Conservation (phyloP, 2,329 filamentous ascomycete species). For the Pseudocercospora crystallina region DNA sequence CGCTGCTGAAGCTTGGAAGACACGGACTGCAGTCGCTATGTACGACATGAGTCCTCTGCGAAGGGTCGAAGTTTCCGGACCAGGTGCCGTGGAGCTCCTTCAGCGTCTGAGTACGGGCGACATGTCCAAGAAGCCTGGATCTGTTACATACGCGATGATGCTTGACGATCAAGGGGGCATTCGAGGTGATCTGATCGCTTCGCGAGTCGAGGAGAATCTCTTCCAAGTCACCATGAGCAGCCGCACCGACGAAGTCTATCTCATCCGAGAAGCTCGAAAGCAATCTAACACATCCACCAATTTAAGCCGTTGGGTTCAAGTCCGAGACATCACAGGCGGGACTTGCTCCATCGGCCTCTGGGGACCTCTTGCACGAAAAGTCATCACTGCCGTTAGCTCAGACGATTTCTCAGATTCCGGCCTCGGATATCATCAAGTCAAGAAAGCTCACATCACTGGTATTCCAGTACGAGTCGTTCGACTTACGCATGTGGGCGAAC, state of each 20-base stretch:
- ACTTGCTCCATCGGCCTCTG: conserved; percentile 64
- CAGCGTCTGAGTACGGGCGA: conserved; percentile 55
- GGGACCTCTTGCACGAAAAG: conserved; percentile 57
- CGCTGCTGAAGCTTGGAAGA: conserved; percentile 65
- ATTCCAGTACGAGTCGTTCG: conserved; percentile 58
- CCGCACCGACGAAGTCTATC: conserved; percentile 55
- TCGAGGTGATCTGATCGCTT: conserved; percentile 58
- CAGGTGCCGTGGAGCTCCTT: conserved; percentile 56
- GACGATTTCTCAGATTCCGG: conserved; percentile 49
- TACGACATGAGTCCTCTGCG: conserved; percentile 64
- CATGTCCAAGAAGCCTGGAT: conserved; percentile 48
- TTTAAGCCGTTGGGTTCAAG: conserved; percentile 43
- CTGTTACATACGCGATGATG: conserved; percentile 58
- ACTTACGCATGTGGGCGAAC: conserved; percentile 61
- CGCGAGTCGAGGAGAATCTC: conserved; percentile 49
- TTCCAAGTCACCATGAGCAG: conserved; percentile 61
- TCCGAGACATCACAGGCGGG: conserved; percentile 60
- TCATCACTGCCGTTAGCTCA: conserved; percentile 47
- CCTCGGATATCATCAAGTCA: conserved; percentile 53
- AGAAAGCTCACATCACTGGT: conserved; percentile 51
- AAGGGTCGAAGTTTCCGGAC: conserved; percentile 58
- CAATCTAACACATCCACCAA: conserved; percentile 40
- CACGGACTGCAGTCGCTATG: conserved; percentile 60
- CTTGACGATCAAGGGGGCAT: conserved; percentile 56
- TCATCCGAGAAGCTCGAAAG: conserved; percentile 53